phyloP scores from a whole-genome alignment of 768 basidiomycete species.

The Leccinellum albellum region DNA sequence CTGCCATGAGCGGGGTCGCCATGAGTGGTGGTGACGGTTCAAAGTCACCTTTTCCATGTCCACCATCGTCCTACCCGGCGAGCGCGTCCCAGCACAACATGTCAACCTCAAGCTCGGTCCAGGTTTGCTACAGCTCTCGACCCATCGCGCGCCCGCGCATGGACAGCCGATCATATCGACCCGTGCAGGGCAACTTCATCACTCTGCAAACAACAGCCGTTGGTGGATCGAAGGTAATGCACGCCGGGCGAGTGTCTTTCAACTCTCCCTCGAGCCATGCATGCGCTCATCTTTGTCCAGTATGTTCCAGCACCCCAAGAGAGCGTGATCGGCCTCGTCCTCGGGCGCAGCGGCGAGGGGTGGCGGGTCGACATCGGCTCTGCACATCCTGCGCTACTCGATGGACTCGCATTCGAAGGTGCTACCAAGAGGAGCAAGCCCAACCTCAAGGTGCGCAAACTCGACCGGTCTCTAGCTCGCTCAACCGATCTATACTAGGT shows the following conservation, averaged over 20 bases:
- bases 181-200: constrained; percentile 65
- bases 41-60: constrained; percentile 37
- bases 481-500: constrained; percentile 48
- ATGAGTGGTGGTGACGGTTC: constrained; percentile 17
- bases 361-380: constrained; percentile 93
- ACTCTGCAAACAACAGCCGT: constrained; percentile 67
- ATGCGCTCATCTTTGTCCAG: constrained; percentile 37
- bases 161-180: constrained; percentile 47
- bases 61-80: constrained; percentile 74
- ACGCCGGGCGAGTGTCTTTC: constrained; percentile 58
- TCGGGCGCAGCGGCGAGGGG: constrained; percentile 79
- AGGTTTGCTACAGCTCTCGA: constrained; percentile 57
- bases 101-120: constrained; percentile 85
- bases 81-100: constrained; percentile 67
- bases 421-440: constrained; percentile 94
- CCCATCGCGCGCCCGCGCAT: constrained; percentile 23
- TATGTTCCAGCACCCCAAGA: constrained; percentile 91
- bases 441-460: constrained; percentile 70
- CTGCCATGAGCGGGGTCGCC: constrained; percentile 45
- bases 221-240: constrained; percentile 91
- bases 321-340: constrained; percentile 80
- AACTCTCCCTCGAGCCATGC: background rate
- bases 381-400: constrained; percentile 80
- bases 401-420: constrained; percentile 92
- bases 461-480: background rate